Evolutionary conservation across 192 early-diverging fungal species (phyloP).

Genomic region (Oehlia diaphana): DNA sequence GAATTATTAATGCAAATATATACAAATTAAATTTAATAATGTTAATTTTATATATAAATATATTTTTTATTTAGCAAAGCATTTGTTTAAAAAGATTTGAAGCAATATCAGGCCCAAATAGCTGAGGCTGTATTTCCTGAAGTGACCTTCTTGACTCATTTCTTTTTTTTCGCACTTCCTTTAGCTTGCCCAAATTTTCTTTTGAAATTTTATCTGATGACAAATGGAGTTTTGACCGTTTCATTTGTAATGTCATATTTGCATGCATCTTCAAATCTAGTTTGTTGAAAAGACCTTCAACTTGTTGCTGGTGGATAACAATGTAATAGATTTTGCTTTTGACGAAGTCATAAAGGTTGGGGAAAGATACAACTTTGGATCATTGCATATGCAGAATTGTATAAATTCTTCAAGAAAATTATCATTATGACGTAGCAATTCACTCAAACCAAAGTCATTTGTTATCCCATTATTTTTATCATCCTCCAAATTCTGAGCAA

Average conservation of each 20-base stretch:
- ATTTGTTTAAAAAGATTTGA: neutral
- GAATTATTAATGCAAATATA: no score
- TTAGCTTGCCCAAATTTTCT: no score
- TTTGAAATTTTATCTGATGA: neutral
- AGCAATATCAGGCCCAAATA: neutral
- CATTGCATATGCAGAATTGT: neutral
- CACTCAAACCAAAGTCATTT: slow-evolving; percentile 5
- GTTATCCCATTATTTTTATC: neutral
- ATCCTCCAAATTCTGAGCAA: neutral
- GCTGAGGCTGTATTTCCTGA: neutral
- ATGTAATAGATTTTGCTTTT: slow-evolving; percentile 5
- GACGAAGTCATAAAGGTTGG: neutral
- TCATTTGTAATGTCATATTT: neutral
- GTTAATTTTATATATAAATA: no score
- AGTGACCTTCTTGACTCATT: neutral
- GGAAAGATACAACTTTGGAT: neutral
- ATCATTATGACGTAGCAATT: neutral
- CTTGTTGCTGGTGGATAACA: neutral
- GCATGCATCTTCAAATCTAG: neutral
- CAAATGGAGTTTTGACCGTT: neutral
- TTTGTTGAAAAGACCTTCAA: neutral
- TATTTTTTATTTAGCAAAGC: no score
- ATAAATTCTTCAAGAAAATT: neutral
- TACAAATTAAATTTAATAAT: no score
- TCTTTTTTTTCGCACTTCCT: neutral